Conservation (phyloP, 345 rosid genomes). For the Moricandia moricandioides region DNA sequence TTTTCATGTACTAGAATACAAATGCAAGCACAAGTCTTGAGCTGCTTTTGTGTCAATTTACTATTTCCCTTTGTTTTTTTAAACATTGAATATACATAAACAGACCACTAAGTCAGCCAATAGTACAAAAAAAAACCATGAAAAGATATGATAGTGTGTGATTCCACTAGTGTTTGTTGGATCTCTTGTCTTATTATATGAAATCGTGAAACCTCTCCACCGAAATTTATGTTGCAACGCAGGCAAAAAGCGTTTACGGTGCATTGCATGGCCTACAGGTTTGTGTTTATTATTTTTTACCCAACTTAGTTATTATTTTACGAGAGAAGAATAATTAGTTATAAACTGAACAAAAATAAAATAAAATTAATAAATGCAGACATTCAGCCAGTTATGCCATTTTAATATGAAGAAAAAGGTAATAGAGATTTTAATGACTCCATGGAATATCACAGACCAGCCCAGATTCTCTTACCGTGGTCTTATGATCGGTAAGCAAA, state of each 20-base stretch:
- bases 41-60: neutral
- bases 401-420: conserved; percentile 46
- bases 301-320: neutral
- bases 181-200: neutral
- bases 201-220: neutral
- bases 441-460: conserved; percentile 60
- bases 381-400: conserved; percentile 69
- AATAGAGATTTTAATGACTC: conserved; percentile 51
- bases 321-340: neutral
- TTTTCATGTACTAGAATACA: conserved; percentile 1
- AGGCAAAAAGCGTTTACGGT: conserved; percentile 71
- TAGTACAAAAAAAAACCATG: neutral
- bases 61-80: neutral
- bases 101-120: neutral
- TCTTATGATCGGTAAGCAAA: conserved; percentile 57
- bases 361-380: conserved; percentile 44
- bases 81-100: neutral
- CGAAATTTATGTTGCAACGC: conserved; percentile 29
- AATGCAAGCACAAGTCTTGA: neutral
- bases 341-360: neutral
- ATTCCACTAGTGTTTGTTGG: conserved; percentile 20
- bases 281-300: conserved; percentile 5
- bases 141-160: neutral
- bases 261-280: conserved; percentile 82
- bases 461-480: conserved; percentile 76